Percentiles rank a stretch among this genome's conserved stretches.
Evolutionary conservation across 345 rosid species (phyloP).

Genomic region (Sisymbrium irio): DNA sequence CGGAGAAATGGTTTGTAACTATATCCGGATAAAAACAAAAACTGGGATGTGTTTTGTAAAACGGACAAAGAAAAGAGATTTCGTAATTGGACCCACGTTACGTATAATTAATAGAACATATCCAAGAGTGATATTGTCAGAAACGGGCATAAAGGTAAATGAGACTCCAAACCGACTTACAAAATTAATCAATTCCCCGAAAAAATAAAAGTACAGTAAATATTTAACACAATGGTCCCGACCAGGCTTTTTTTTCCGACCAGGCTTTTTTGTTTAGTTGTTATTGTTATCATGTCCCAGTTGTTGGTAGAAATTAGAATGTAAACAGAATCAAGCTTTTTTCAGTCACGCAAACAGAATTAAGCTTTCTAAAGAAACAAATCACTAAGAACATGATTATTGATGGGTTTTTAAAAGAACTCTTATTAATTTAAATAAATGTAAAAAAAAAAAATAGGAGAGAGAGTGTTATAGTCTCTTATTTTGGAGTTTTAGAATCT

Average conservation of each 20-base stretch:
- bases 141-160: conserved; percentile 13
- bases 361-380: not conserved
- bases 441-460: no score
- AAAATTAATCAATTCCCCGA: not conserved
- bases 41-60: not conserved
- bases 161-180: conserved; percentile 2
- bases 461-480: no score
- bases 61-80: not conserved
- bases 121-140: conserved; percentile 1
- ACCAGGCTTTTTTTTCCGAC: not conserved
- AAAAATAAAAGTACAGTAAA: not conserved
- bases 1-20: not conserved
- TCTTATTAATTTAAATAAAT: no score
- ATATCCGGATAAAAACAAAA: not conserved
- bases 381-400: no score
- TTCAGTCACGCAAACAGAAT: not conserved
- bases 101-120: not conserved
- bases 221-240: not conserved
- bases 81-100: not conserved
- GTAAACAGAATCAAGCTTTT: not conserved
- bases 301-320: no score
- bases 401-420: no score
- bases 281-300: not conserved
- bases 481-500: no score
- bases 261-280: not conserved